Conservation (phyloP, 2,329 filamentous ascomycete species). For the Polytolypa hystricis region DNA sequence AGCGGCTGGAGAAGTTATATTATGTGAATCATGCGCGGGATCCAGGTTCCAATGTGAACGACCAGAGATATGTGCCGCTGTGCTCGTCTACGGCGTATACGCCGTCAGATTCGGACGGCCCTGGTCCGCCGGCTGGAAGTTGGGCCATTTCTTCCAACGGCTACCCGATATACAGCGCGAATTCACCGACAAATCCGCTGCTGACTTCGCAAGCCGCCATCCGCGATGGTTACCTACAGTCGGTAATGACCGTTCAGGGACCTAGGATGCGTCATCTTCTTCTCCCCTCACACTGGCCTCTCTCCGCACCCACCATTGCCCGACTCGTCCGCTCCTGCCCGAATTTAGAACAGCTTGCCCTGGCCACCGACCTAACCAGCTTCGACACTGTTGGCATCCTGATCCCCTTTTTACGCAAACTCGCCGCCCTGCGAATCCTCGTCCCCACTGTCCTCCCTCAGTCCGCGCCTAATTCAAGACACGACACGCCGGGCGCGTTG, state of each 20-base stretch:
- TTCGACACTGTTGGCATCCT: constrained; percentile 30
- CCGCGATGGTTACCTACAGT: constrained; percentile 39
- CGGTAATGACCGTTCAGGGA: constrained; percentile 41
- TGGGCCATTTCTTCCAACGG: neutral
- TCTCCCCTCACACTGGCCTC: constrained; percentile 44
- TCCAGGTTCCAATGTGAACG: constrained; percentile 23
- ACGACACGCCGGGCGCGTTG: neutral
- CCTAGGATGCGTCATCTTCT: constrained; percentile 45
- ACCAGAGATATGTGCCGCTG: constrained; percentile 9
- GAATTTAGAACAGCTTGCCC: constrained; percentile 47
- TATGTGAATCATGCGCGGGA: constrained; percentile 34
- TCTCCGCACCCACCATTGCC: constrained; percentile 38
- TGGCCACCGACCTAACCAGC: constrained; percentile 35
- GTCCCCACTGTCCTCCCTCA: constrained; percentile 19
- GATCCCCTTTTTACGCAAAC: constrained; percentile 30
- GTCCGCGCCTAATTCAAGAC: constrained; percentile 1
- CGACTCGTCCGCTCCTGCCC: constrained; percentile 44
- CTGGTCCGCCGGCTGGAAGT: neutral
- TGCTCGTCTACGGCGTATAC: constrained; percentile 4
- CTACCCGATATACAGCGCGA: neutral
- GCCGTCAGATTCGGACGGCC: neutral
- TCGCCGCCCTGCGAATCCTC: constrained; percentile 31
- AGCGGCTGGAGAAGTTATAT: constrained; percentile 41
- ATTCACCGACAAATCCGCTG: constrained; percentile 15
- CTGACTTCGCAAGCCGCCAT: constrained; percentile 22